A percentile compares a stretch with the other conserved stretches of the same genome.
phyloP scores from a whole-genome alignment of 495 filamentous ascomycete species.

The Aspergillus wentii region DNA sequence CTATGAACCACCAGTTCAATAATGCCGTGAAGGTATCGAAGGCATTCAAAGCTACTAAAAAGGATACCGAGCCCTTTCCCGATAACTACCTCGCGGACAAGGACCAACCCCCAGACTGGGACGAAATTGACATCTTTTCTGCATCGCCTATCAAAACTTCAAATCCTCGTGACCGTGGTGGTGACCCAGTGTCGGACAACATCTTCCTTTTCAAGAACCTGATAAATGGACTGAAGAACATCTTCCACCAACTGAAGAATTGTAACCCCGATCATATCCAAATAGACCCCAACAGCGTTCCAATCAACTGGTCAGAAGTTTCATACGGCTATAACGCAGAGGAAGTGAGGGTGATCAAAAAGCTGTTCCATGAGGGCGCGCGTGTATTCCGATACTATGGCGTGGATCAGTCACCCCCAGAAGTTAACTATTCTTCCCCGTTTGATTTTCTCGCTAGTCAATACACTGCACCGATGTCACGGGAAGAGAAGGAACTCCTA shows the following conservation, averaged over 20 bases:
- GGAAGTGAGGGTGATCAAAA: constrained; percentile 93
- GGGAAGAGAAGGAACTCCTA: constrained; percentile 95
- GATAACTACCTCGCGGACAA: constrained; percentile 83
- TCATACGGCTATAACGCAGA: constrained; percentile 96
- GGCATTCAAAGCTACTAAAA: constrained; percentile 56
- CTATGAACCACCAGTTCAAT: constrained; percentile 93
- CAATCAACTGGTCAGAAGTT: constrained; percentile 90
- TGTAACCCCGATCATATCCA: constrained; percentile 69
- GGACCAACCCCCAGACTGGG: constrained; percentile 81
- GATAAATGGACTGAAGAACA: constrained; percentile 95
- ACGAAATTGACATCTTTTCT: constrained; percentile 95
- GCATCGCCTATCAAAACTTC: constrained; percentile 95
- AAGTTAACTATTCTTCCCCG: constrained; percentile 69
- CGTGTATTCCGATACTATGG: constrained; percentile 96
- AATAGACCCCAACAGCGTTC: constrained; percentile 72
- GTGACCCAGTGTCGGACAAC: constrained; percentile 94
- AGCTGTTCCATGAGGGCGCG: constrained; percentile 93
- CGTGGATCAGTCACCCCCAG: constrained; percentile 71
- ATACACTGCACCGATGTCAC: constrained; percentile 84
- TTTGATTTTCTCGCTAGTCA: constrained; percentile 89
- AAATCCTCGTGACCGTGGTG: constrained; percentile 83
- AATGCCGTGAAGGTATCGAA: constrained; percentile 92
- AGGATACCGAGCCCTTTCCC: constrained; percentile 53
- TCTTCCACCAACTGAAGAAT: constrained; percentile 88
- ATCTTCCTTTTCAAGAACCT: constrained; percentile 98